Conservation (phyloP, 345 rosid species). For the Gossypium stocksii region DNA sequence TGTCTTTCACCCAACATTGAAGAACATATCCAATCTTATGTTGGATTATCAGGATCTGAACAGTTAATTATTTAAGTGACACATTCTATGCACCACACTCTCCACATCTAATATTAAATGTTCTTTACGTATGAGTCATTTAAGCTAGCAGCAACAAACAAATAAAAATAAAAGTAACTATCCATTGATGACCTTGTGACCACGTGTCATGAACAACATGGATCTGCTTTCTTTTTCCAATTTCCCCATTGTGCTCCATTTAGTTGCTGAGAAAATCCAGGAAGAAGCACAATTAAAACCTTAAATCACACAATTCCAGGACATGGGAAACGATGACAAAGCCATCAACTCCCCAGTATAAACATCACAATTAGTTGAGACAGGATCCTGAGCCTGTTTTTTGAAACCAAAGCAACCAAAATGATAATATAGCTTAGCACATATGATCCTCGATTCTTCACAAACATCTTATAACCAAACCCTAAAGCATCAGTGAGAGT, state of each 20-base stretch:
- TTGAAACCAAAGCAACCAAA: background rate
- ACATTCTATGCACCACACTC: background rate
- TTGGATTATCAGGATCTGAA: background rate
- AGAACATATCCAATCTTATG: background rate
- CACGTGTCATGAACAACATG: conserved; percentile 37
- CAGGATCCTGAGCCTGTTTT: background rate
- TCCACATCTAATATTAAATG: background rate
- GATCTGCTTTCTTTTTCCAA: conserved; percentile 34
- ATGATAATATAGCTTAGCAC: conserved; percentile 5
- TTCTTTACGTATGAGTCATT: background rate
- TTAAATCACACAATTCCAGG: background rate
- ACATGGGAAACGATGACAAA: conserved; percentile 11
- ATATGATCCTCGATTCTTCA: background rate
- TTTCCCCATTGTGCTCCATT: conserved; percentile 41
- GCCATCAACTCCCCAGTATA: conserved; percentile 2
- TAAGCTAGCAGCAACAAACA: background rate
- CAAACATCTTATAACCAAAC: conserved; percentile 1
- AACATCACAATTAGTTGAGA: conserved; percentile 6
- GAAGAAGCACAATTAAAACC: conserved; percentile 24
- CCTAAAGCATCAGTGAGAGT: background rate
- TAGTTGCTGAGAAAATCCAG: conserved; percentile 43
- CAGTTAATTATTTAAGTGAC: background rate
- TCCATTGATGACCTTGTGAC: conserved; percentile 26
- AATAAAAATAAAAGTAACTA: conserved; percentile 2
- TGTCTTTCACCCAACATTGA: background rate